Conservation (phyloP, 768 basidiomycete species). For the Naganishia vaughanmartiniae region DNA sequence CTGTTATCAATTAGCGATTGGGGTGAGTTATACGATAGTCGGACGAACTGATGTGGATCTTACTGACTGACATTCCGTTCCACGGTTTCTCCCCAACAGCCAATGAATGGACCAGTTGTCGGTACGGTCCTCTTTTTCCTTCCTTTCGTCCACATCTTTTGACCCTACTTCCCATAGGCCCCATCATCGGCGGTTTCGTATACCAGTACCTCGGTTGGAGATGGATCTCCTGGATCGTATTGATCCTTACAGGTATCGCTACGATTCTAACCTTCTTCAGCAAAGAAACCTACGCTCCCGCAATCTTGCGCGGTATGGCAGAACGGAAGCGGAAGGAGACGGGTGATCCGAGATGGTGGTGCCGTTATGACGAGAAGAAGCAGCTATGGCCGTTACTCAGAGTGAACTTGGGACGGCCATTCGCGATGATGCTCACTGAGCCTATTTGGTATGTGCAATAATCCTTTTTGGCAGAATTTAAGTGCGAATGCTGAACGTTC, state of each 20-base stretch:
- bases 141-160: background rate
- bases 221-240: slow-evolving; percentile 70
- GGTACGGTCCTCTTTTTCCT: background rate
- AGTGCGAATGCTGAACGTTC: background rate
- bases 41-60: too few species aligned
- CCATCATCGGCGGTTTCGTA: slow-evolving; percentile 63
- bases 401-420: slow-evolving; percentile 11
- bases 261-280: slow-evolving; percentile 57
- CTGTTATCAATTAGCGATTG: slow-evolving; percentile 56
- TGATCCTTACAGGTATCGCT: slow-evolving; percentile 63
- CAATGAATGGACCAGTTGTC: slow-evolving; percentile 22
- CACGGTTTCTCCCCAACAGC: background rate
- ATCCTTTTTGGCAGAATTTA: background rate
- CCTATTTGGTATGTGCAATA: slow-evolving; percentile 23
- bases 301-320: slow-evolving; percentile 11
- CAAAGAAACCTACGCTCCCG: slow-evolving; percentile 69
- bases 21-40: slow-evolving; percentile 56
- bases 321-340: slow-evolving; percentile 14
- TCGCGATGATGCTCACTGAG: slow-evolving; percentile 28
- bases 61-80: background rate
- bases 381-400: slow-evolving; percentile 14
- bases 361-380: slow-evolving; percentile 21
- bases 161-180: slow-evolving; percentile 62
- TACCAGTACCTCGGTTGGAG: slow-evolving; percentile 59
- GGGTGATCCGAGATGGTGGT: slow-evolving; percentile 24